Percentiles rank a stretch among this genome's conserved stretches.
Evolutionary conservation across 1,284 basidiomycete species (phyloP).

Genomic region (Ganoderma sinense): DNA sequence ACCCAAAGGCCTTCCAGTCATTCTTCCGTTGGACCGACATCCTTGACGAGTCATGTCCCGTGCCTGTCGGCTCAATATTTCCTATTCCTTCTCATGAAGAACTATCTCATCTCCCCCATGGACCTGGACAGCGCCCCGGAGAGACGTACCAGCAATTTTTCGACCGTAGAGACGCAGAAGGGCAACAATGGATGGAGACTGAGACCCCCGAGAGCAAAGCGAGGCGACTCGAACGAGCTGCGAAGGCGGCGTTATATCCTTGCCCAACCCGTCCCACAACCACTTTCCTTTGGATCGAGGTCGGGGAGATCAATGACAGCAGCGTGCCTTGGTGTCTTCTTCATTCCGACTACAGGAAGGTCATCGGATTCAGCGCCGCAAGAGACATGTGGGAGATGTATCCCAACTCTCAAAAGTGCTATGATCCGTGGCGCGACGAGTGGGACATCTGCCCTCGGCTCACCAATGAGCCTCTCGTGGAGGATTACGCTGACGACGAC

Average conservation of each 20-base stretch:
- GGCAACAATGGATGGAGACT: not conserved
- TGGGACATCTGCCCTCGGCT: slow-evolving; percentile 10
- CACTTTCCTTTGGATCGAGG: slow-evolving; percentile 9
- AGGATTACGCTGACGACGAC: not conserved
- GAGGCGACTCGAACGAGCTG: not conserved
- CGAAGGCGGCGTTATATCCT: not conserved
- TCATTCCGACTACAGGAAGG: not conserved
- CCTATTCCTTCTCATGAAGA: not conserved
- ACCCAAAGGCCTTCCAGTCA: not conserved
- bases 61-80: not conserved
- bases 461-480: not conserved
- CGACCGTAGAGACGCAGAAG: not conserved
- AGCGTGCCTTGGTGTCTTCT: not conserved
- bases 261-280: slow-evolving; percentile 12
- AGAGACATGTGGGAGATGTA: slow-evolving; percentile 15
- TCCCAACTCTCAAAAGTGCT: slow-evolving; percentile 9
- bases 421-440: slow-evolving; percentile 15
- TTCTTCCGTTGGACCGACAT: not conserved
- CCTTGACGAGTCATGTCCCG: not conserved
- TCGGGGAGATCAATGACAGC: slow-evolving; percentile 6
- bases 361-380: not conserved
- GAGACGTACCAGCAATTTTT: slow-evolving; percentile 9
- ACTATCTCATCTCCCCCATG: not conserved
- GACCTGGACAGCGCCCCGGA: slow-evolving; percentile 1
- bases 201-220: not conserved